A percentile compares a stretch with the other conserved stretches of the same genome.
These are phyloP conservation scores for Boletus tomentosulus DNA, from an alignment of 768 basidiomycete species.

Conservation along the genomic window DNA sequence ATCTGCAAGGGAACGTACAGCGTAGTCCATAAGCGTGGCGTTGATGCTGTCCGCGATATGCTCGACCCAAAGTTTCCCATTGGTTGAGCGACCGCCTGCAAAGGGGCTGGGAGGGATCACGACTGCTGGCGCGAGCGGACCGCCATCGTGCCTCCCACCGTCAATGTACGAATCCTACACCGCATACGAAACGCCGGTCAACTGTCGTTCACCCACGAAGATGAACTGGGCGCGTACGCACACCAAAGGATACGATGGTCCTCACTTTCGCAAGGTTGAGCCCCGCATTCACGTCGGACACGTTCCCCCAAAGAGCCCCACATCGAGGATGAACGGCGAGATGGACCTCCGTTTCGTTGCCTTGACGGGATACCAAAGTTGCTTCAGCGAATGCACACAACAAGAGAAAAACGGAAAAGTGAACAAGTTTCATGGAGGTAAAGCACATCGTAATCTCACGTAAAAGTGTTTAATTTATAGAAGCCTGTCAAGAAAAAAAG, in stretches of 20 bases:
- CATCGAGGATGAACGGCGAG: constrained; percentile 47
- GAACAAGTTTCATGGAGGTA: neutral
- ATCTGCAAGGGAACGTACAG: constrained; percentile 31
- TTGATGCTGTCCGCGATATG: constrained; percentile 37
- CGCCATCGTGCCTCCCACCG: constrained; percentile 46
- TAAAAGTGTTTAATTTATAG: neutral
- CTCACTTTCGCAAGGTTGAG: constrained; percentile 34
- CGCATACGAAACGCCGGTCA: neutral
- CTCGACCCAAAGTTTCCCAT: constrained; percentile 51
- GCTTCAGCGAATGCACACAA: constrained; percentile 9
- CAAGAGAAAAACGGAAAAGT: neutral
- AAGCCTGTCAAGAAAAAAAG: neutral
- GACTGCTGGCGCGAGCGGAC: constrained; percentile 38
- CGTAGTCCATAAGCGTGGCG: constrained; percentile 47
- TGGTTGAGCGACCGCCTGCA: constrained; percentile 49
- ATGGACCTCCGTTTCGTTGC: constrained; percentile 25
- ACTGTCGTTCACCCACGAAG: neutral
- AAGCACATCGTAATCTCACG: neutral
- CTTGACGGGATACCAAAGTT: constrained; percentile 6
- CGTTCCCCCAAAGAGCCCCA: constrained; percentile 36
- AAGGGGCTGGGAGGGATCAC: constrained; percentile 40
- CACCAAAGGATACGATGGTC: constrained; percentile 53
- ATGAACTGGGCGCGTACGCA: constrained; percentile 17
- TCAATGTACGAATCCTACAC: constrained; percentile 48
- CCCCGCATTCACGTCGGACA: constrained; percentile 48